A percentile compares a stretch with the other conserved stretches of the same genome.
phyloP scores from a whole-genome alignment of 139 green algal species.

The Chlorella sp. region DNA sequence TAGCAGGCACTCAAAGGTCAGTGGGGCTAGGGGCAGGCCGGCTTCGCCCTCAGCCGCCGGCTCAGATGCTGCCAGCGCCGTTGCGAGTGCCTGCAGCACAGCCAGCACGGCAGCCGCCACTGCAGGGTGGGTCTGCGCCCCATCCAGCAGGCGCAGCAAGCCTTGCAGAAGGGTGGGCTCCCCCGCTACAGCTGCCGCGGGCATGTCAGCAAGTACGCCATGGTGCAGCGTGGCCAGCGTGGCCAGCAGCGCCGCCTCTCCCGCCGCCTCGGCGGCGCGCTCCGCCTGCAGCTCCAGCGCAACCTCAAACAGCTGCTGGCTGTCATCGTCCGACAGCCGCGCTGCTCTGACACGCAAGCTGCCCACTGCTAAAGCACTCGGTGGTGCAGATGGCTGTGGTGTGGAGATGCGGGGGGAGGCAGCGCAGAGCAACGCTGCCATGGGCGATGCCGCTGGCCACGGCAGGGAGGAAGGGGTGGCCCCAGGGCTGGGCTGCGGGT shows the following conservation, averaged over 20 bases:
- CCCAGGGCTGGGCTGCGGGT: background rate
- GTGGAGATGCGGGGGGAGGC: background rate
- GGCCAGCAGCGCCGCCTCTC: background rate
- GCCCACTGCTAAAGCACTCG: background rate
- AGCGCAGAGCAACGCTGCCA: background rate
- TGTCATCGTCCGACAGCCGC: conserved; percentile 8
- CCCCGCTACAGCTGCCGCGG: conserved; percentile 7
- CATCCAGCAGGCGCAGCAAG: conserved; percentile 4
- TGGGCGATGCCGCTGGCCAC: background rate
- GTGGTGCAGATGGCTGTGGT: background rate
- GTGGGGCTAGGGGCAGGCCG: background rate
- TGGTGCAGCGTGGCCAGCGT: conserved; percentile 9
- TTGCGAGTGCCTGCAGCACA: background rate
- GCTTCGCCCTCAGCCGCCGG: background rate
- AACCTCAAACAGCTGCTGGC: conserved; percentile 11
- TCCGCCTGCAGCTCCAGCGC: background rate
- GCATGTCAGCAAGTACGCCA: conserved; percentile 16
- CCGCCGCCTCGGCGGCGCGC: background rate
- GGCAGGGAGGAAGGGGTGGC: background rate
- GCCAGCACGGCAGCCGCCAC: background rate
- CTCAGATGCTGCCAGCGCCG: background rate
- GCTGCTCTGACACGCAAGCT: background rate
- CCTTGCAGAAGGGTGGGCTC: background rate
- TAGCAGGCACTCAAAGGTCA: background rate
- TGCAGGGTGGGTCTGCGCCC: background rate